A percentile compares a stretch with the other conserved stretches of the same genome.
These are phyloP conservation scores for Colletotrichum camelliae DNA, from an alignment of 2,329 filamentous ascomycete species.

Conservation along the genomic window DNA sequence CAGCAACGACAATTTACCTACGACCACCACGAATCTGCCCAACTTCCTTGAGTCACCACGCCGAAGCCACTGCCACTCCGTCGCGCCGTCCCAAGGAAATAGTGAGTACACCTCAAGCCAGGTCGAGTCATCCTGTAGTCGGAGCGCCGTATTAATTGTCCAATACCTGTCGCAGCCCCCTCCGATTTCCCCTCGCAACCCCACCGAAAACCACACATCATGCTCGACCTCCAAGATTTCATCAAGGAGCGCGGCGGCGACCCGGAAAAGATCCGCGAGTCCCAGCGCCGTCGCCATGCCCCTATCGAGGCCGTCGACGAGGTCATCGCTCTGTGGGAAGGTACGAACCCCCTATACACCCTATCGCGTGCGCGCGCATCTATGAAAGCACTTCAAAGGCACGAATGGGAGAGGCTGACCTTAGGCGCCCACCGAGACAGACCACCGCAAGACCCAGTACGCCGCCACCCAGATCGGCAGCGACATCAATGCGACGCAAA, in stretches of 20 bases:
- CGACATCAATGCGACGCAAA: constrained; percentile 88
- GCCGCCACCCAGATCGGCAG: constrained; percentile 79
- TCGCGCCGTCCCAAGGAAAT: background rate
- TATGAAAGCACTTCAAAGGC: background rate
- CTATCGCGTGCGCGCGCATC: constrained; percentile 51
- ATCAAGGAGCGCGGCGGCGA: constrained; percentile 88
- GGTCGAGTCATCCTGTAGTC: background rate
- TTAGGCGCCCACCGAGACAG: background rate
- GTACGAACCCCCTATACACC: background rate
- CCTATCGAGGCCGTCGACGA: constrained; percentile 87
- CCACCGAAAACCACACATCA: constrained; percentile 34
- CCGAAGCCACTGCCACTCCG: background rate
- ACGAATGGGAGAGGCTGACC: background rate
- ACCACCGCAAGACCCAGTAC: constrained; percentile 64
- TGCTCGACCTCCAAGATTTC: constrained; percentile 82
- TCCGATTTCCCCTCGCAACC: background rate
- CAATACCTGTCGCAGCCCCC: background rate
- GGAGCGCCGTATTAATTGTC: background rate
- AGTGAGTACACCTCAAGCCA: background rate
- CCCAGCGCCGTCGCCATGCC: constrained; percentile 82
- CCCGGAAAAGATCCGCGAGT: constrained; percentile 90
- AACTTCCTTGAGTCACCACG: constrained; percentile 18
- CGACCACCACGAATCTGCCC: background rate
- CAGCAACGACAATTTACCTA: constrained; percentile 21
- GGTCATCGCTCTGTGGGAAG: constrained; percentile 76